A percentile compares a stretch with the other conserved stretches of the same genome.
Conservation (phyloP, 2,329 filamentous ascomycete genomes). For the Chaetomium sp. region DNA sequence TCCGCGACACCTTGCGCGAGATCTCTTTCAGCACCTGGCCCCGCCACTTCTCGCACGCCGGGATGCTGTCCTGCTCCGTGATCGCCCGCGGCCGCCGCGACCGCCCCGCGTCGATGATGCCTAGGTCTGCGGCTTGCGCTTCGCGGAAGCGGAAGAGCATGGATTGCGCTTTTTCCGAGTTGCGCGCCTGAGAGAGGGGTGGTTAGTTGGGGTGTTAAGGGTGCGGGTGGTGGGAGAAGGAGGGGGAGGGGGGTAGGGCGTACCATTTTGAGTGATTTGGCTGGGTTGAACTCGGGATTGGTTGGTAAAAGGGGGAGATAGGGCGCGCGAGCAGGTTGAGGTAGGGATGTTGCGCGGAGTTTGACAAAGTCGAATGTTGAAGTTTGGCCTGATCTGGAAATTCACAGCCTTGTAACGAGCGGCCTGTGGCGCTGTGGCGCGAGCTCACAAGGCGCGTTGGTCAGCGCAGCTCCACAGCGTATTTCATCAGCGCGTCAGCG, state of each 20-base stretch:
- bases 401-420: slow-evolving; percentile 27
- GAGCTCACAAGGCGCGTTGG: slow-evolving; percentile 8
- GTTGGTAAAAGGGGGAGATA: background rate
- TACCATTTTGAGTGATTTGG: slow-evolving; percentile 29
- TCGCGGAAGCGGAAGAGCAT: slow-evolving; percentile 99
- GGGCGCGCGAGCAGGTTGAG: background rate
- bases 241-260: background rate
- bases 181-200: slow-evolving; percentile 68
- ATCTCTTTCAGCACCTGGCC: slow-evolving; percentile 97
- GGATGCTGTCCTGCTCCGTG: slow-evolving; percentile 81
- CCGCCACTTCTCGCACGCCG: slow-evolving; percentile 94
- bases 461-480: background rate
- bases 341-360: slow-evolving; percentile 1
- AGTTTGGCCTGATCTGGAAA: slow-evolving; percentile 24
- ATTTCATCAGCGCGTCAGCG: slow-evolving; percentile 6
- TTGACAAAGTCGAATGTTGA: slow-evolving; percentile 6
- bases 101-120: slow-evolving; percentile 91
- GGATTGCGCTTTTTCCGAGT: slow-evolving; percentile 97
- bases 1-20: slow-evolving; percentile 91
- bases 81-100: slow-evolving; percentile 89
- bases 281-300: background rate
- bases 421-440: slow-evolving; percentile 27
- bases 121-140: slow-evolving; percentile 91
- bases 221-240: background rate
- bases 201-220: background rate